These are phyloP conservation scores for Auxenochlorella protothecoides DNA, from an alignment of 139 green algal genomes.

Conservation along the genomic window DNA sequence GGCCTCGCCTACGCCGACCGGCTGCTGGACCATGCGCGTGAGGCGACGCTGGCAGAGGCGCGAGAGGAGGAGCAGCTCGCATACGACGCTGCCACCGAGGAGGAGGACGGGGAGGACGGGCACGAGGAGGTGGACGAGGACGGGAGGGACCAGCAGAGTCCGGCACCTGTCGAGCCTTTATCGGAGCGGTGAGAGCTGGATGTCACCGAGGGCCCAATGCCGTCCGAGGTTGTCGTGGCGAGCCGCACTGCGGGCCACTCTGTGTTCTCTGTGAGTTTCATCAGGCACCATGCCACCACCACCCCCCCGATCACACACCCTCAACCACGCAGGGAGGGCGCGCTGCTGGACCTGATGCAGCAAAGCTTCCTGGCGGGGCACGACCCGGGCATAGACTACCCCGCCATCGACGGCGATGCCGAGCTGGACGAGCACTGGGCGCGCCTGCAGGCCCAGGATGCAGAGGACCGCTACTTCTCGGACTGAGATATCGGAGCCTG, in stretches of 20 bases:
- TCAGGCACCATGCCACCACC: not conserved
- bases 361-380: slow-evolving; percentile 50
- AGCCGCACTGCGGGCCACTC: too few relatives aligned
- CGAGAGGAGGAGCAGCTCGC: not conserved
- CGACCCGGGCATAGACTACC: slow-evolving; percentile 41
- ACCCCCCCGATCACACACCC: not conserved
- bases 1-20: too few relatives aligned
- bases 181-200: too few relatives aligned
- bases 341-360: slow-evolving; percentile 63
- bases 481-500: not conserved
- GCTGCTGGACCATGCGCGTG: too few relatives aligned
- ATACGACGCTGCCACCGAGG: not conserved
- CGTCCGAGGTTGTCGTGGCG: too few relatives aligned
- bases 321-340: slow-evolving; percentile 9
- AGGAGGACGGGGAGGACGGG: not conserved
- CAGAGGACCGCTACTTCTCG: slow-evolving; percentile 63
- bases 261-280: too few relatives aligned
- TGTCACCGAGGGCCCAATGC: too few relatives aligned
- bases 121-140: not conserved
- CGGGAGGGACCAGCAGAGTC: too few relatives aligned
- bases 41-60: not conserved
- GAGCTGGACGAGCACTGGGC: slow-evolving; percentile 45
- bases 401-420: slow-evolving; percentile 36
- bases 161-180: too few relatives aligned
- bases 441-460: slow-evolving; percentile 31